Evolutionary conservation across 2,329 filamentous ascomycete genomes (phyloP), one percentile per base, ranked within the genome.

Genomic region (Orbilia blumenaviensis): DNA sequence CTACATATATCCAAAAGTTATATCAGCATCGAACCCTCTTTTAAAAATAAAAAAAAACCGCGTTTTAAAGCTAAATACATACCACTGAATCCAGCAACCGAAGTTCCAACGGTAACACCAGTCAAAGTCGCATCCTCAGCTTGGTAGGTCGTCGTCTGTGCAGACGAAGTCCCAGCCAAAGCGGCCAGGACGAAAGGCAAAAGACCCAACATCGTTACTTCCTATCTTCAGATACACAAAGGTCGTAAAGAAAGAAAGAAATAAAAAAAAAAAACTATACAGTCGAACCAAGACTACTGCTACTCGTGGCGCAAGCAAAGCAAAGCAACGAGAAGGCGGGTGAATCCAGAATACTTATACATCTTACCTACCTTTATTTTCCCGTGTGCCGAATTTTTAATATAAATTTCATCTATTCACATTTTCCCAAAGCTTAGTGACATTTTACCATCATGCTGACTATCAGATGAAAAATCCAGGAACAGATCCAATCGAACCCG

Each of bases 71-170:
- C 14, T 1, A 2, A 32, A 61, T 54, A 52, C 60, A 21, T 7
- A 61, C 41, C 36, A 21, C 82, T 81, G 73, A 80, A 86, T 1
- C 85, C 85, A 18, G 83, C 69, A 27, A 83, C 81, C 0, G 82
- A 80, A 4, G 82, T 84, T 4, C 81, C 83, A 72, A 84, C 81
- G 1, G 78, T 82, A 7, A 84, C 84, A 12, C 85, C 85, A 3
- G 80, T 81, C 27, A 86, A 80, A 4, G 80, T 79, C 1, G 82
- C 85, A 64, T 82, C 80, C 78, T 86, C 85, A 6, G 85, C 85
- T 79, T 86, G 81, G 54, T 81, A 81, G 1, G 78, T 79, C 21
- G 68, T 66, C 8, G 71, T 80, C 56, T 81, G 80, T 6, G 79
- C 79, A 23, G 56, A 58, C 16, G 63, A 41, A 9, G 56, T 48